Percentiles rank a stretch among this genome's conserved stretches.
phyloP scores from a whole-genome alignment of 345 rosid genomes.

The Corchorus capsularis region DNA sequence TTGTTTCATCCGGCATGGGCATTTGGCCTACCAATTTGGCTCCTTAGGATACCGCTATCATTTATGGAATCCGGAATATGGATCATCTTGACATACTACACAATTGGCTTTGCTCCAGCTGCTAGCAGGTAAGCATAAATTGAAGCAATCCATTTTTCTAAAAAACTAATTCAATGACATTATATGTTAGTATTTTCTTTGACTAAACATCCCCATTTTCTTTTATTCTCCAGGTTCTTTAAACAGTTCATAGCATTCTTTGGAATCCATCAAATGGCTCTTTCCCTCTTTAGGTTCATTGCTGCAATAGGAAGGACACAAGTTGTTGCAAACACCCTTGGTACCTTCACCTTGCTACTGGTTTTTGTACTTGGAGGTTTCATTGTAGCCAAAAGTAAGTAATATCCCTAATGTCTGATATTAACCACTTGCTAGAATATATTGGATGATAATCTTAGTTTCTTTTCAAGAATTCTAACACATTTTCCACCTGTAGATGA shows the following conservation, averaged over 20 bases:
- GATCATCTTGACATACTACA: constrained; percentile 62
- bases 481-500: constrained; percentile 52
- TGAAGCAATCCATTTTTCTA: not conserved
- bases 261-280: constrained; percentile 82
- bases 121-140: constrained; percentile 47
- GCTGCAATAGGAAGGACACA: constrained; percentile 85
- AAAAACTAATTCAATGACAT: not conserved
- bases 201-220: not conserved
- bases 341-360: constrained; percentile 66
- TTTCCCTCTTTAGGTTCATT: constrained; percentile 80
- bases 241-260: constrained; percentile 70
- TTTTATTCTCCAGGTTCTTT: constrained; percentile 58
- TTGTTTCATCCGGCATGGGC: constrained; percentile 77
- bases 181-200: not conserved
- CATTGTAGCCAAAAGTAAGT: constrained; percentile 72
- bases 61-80: constrained; percentile 62
- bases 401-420: not conserved
- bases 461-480: constrained; percentile 14
- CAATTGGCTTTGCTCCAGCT: constrained; percentile 69
- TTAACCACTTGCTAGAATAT: not conserved
- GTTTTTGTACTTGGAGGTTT: constrained; percentile 89
- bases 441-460: not conserved
- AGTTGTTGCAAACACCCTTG: constrained; percentile 66
- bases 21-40: constrained; percentile 57
- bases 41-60: constrained; percentile 65